These are phyloP conservation scores for Penicillium brasilianum DNA, from an alignment of 2,329 filamentous ascomycete genomes.

Conservation along the genomic window DNA sequence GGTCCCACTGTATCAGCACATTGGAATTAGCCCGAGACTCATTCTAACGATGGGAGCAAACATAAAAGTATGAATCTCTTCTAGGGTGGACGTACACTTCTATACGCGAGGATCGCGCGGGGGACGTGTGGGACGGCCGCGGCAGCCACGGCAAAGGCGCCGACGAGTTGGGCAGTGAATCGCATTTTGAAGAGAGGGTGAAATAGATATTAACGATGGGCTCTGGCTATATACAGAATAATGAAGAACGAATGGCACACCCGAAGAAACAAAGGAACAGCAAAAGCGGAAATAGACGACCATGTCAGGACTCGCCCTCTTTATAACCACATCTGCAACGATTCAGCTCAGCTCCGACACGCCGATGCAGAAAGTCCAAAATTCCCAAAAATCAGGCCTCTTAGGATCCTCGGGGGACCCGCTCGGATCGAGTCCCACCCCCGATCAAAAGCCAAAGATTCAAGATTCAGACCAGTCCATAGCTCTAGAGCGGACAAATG, in stretches of 20 bases:
- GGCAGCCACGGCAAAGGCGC: slow-evolving; percentile 3
- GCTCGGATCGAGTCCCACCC: not conserved
- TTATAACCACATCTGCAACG: slow-evolving; percentile 1
- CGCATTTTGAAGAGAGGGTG: slow-evolving; percentile 8
- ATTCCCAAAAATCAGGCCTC: not conserved
- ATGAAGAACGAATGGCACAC: not conserved
- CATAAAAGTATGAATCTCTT: not conserved
- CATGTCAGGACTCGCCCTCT: not conserved
- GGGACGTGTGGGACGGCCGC: slow-evolving; percentile 1
- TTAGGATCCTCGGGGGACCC: not conserved
- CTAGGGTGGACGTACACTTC: slow-evolving; percentile 24
- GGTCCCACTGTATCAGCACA: slow-evolving; percentile 31
- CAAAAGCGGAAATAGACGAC: not conserved
- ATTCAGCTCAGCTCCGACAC: slow-evolving; percentile 2
- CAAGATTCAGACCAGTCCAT: not conserved
- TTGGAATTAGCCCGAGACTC: not conserved
- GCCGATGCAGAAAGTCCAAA: not conserved
- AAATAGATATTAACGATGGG: not conserved
- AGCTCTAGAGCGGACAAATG: not conserved
- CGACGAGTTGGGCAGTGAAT: not conserved
- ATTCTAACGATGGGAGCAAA: not conserved
- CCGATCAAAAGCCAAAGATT: not conserved
- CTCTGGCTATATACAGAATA: not conserved
- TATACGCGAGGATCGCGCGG: slow-evolving; percentile 21
- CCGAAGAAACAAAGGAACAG: not conserved